Percentiles rank a stretch among this genome's conserved stretches.
These are phyloP conservation scores for Vairimorpha ceranae DNA, from an alignment of 371 early-diverging fungal genomes.

Conservation along the genomic window DNA sequence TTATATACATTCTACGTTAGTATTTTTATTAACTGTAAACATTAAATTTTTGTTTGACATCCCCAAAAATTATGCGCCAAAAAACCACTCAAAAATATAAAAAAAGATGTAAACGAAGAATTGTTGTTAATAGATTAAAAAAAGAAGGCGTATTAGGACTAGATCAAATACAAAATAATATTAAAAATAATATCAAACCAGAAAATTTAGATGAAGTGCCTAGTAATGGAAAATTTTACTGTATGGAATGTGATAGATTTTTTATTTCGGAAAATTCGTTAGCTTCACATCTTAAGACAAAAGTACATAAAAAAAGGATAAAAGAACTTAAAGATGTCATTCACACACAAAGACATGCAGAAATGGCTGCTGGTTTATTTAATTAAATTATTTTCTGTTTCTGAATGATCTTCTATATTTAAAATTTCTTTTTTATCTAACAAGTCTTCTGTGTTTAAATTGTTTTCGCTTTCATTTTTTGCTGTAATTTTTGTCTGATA, in stretches of 20 bases:
- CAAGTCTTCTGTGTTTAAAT: conserved; percentile 1
- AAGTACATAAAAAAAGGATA: conserved; percentile 23
- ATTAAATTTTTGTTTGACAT: too few relatives aligned
- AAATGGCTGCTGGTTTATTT: conserved; percentile 26
- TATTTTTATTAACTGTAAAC: too few relatives aligned
- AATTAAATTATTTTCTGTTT: neutral
- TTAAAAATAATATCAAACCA: neutral
- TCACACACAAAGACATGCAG: conserved; percentile 31
- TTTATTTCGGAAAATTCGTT: conserved; percentile 35
- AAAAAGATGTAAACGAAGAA: conserved; percentile 1
- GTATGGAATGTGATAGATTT: conserved; percentile 42
- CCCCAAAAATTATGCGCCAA: neutral
- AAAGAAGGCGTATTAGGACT: conserved; percentile 1
- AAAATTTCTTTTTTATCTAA: neutral
- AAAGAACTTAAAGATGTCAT: conserved; percentile 10
- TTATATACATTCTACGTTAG: too few relatives aligned
- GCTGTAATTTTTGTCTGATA: conserved; percentile 11
- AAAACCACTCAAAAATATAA: conserved; percentile 2
- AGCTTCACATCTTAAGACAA: conserved; percentile 14
- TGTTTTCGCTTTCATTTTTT: neutral
- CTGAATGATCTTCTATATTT: neutral
- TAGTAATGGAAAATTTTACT: conserved; percentile 29
- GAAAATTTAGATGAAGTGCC: conserved; percentile 14
- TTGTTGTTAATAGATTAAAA: neutral
- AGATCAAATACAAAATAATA: conserved; percentile 25